These are phyloP conservation scores for Candida sp. DNA, from an alignment of 1,139 yeast species.

Conservation along the genomic window DNA sequence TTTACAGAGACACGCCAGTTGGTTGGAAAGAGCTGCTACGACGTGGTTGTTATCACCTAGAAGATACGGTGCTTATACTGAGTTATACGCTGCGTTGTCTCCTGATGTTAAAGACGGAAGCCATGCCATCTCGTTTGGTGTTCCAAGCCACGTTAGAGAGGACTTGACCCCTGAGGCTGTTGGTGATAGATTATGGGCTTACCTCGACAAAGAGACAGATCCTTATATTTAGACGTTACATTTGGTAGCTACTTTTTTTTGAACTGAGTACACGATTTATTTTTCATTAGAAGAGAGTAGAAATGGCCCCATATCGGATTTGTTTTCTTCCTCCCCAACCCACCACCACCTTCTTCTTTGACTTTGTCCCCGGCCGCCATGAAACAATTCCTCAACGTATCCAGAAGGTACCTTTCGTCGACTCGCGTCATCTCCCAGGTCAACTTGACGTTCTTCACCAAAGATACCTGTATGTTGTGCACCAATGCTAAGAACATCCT, in stretches of 20 bases:
- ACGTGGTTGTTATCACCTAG: conserved; percentile 9
- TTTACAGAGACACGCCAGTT: conserved; percentile 32
- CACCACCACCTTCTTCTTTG: background rate
- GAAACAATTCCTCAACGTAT: background rate
- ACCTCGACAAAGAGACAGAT: conserved; percentile 13
- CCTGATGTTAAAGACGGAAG: conserved; percentile 18
- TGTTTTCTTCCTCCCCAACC: background rate
- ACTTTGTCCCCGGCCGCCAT: background rate
- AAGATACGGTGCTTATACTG: conserved; percentile 25
- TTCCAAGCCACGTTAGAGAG: conserved; percentile 21
- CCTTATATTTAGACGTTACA: conserved; percentile 7
- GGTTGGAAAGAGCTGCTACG: conserved; percentile 8
- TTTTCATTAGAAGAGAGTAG: background rate
- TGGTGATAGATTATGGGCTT: conserved; percentile 16
- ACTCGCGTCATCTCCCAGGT: conserved; percentile 3
- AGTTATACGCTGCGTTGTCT: conserved; percentile 24
- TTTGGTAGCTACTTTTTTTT: background rate
- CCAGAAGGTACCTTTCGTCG: conserved; percentile 1
- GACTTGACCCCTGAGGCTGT: conserved; percentile 14
- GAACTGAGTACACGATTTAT: background rate
- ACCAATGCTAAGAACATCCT: conserved; percentile 67
- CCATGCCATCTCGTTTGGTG: conserved; percentile 26
- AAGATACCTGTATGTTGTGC: conserved; percentile 81
- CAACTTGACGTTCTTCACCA: conserved; percentile 68
- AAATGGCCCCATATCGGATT: background rate